Conservation (phyloP, 106 monocot species). For the Allium fistulosum region DNA sequence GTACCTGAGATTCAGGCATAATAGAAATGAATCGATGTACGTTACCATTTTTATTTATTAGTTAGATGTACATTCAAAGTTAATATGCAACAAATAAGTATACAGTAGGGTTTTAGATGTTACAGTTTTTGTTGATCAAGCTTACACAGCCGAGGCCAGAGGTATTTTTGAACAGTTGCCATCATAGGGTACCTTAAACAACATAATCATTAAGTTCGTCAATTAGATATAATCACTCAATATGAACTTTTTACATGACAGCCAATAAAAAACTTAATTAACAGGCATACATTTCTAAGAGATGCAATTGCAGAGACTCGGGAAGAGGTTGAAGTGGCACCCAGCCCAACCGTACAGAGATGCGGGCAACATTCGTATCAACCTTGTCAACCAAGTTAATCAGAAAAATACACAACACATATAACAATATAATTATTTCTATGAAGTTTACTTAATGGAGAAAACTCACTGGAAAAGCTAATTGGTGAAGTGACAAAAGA, state of each 20-base stretch:
- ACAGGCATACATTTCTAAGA: conserved; percentile 69
- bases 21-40: too few relatives aligned
- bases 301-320: conserved; percentile 88
- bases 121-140: conserved; percentile 77
- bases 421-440: neutral
- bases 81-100: neutral
- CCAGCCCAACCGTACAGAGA: conserved; percentile 94
- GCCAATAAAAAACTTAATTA: neutral
- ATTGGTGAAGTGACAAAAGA: conserved; percentile 81
- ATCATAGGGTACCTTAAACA: conserved; percentile 53
- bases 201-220: too few relatives aligned
- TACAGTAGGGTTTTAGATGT: conserved; percentile 6
- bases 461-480: conserved; percentile 85
- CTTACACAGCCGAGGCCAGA: conserved; percentile 75
- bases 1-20: conserved; percentile 24
- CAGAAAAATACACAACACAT: neutral
- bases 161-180: conserved; percentile 77
- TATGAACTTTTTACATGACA: too few relatives aligned
- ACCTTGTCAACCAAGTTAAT: conserved; percentile 28
- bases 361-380: conserved; percentile 92
- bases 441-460: neutral
- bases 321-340: conserved; percentile 92
- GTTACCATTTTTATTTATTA: too few relatives aligned
- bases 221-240: too few relatives aligned
- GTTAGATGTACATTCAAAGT: neutral